These are phyloP conservation scores for Pleurotus eryngii DNA, from an alignment of 768 basidiomycete species.

Conservation along the genomic window DNA sequence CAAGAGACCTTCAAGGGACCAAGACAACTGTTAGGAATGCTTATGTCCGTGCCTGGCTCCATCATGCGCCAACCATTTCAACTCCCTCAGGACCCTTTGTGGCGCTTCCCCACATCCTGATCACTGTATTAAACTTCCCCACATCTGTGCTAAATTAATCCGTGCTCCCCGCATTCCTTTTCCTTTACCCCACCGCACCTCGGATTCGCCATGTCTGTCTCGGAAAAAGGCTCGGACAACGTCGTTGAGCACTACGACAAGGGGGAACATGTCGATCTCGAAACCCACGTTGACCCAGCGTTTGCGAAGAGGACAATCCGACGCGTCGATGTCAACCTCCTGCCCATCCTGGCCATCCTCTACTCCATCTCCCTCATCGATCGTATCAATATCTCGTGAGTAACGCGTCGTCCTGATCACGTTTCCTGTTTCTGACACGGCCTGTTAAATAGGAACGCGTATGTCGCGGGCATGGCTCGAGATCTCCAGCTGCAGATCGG, in stretches of 20 bases:
- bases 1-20: background rate
- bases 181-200: background rate
- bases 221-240: conserved; percentile 5
- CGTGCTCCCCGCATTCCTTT: background rate
- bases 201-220: conserved; percentile 1
- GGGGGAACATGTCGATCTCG: background rate
- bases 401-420: background rate
- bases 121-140: conserved; percentile 5
- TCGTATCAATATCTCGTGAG: conserved; percentile 5
- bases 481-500: conserved; percentile 1
- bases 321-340: background rate
- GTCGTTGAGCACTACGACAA: background rate
- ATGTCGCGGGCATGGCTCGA: conserved; percentile 6
- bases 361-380: conserved; percentile 6
- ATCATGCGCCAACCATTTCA: background rate
- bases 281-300: conserved; percentile 1
- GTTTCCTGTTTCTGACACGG: background rate
- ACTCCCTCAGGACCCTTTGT: background rate
- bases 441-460: background rate
- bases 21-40: background rate
- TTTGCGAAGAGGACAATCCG: background rate
- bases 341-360: conserved; percentile 3
- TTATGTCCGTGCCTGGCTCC: background rate
- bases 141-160: background rate
- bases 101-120: conserved; percentile 3